Percentiles rank a stretch among this genome's conserved stretches.
phyloP scores from a whole-genome alignment of 495 filamentous ascomycete species.

The Penicillium daleae region DNA sequence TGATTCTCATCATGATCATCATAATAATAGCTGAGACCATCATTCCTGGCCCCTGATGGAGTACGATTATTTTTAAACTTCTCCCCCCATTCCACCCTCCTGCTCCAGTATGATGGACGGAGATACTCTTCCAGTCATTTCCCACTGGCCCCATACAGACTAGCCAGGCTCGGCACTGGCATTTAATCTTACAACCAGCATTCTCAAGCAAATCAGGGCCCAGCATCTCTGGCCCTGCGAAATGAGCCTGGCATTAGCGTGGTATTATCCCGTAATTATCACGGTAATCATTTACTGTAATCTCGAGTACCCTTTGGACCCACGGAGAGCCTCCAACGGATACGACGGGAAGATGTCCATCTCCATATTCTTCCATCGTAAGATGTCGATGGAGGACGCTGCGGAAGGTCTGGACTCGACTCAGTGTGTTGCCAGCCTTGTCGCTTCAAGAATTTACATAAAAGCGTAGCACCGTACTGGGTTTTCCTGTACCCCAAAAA shows the following conservation, averaged over 20 bases:
- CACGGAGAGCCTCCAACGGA: neutral
- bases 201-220: constrained; percentile 3
- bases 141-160: neutral
- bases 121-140: constrained; percentile 1
- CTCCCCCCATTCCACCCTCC: neutral
- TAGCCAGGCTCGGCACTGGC: neutral
- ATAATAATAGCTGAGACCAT: neutral
- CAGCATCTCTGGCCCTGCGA: neutral
- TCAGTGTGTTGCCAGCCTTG: neutral
- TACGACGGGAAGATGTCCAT: neutral
- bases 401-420: neutral
- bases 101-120: neutral
- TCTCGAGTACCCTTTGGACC: no score
- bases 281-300: no score
- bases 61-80: neutral
- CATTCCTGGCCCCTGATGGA: neutral
- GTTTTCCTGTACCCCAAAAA: neutral
- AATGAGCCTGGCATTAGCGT: neutral
- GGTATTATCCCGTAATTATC: neutral
- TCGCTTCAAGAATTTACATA: no score
- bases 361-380: no score
- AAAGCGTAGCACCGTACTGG: no score
- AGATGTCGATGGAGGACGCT: no score
- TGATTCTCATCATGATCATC: neutral
- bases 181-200: constrained; percentile 5